These are phyloP conservation scores for Aspergillus sp. DNA, from an alignment of 2,329 filamentous ascomycete species.

Conservation along the genomic window DNA sequence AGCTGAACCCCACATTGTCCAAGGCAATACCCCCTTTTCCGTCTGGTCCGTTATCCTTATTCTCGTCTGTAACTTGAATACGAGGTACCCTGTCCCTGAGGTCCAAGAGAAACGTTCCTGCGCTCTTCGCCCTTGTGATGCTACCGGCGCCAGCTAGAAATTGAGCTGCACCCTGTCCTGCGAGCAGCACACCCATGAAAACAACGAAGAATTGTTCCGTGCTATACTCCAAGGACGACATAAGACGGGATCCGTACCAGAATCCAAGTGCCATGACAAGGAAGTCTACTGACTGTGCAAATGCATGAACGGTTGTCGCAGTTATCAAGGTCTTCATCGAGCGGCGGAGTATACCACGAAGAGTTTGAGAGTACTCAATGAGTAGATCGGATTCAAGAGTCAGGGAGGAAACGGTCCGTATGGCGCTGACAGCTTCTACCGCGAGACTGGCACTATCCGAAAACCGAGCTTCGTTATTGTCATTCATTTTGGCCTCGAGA, in stretches of 20 bases:
- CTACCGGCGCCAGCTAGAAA: constrained; percentile 16
- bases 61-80: constrained; percentile 6
- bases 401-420: constrained; percentile 50
- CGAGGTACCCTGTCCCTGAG: constrained; percentile 11
- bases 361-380: constrained; percentile 23
- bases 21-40: neutral
- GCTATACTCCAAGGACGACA: constrained; percentile 35
- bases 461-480: constrained; percentile 27
- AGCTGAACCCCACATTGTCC: constrained; percentile 28
- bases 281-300: constrained; percentile 29
- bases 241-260: constrained; percentile 26
- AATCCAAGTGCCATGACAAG: constrained; percentile 31
- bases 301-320: constrained; percentile 28
- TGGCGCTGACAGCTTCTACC: constrained; percentile 50
- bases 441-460: constrained; percentile 44
- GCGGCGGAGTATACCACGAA: constrained; percentile 20
- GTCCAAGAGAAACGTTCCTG: constrained; percentile 39
- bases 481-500: constrained; percentile 39
- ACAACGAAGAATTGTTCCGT: constrained; percentile 43
- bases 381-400: constrained; percentile 46
- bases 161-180: constrained; percentile 29
- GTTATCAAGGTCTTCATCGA: constrained; percentile 21
- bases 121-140: constrained; percentile 35
- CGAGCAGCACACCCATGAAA: constrained; percentile 45
- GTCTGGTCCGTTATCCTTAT: neutral